Conservation (phyloP, 208 protist species). For the Trypanosoma melophagium region DNA sequence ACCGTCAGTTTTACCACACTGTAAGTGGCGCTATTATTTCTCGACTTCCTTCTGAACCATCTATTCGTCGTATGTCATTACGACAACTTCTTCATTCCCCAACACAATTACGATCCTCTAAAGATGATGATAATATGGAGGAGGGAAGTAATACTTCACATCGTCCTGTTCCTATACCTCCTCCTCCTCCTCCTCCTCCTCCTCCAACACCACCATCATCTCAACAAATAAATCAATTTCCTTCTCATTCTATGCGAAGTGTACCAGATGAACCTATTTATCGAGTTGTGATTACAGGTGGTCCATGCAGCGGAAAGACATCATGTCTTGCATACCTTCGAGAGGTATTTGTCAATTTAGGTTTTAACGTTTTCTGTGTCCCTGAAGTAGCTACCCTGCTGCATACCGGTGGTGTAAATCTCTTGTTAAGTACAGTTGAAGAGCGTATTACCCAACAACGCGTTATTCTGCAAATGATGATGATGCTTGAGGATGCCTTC, state of each 20-base stretch:
- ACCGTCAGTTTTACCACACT: conserved; percentile 12
- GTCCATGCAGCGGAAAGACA: conserved; percentile 58
- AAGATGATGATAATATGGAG: conserved; percentile 3
- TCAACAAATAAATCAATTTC: background rate
- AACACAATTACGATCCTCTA: no score
- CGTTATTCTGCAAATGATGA: conserved; percentile 42
- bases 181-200: background rate
- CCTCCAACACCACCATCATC: no score
- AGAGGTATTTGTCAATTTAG: conserved; percentile 25
- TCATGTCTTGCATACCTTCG: conserved; percentile 35
- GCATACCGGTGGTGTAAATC: conserved; percentile 34
- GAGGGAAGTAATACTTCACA: conserved; percentile 2
- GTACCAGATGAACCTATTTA: conserved; percentile 38
- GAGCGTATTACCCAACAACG: conserved; percentile 38
- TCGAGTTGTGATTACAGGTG: conserved; percentile 52
- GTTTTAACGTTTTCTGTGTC: conserved; percentile 46
- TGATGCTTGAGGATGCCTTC: conserved; percentile 43
- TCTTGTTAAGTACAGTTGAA: conserved; percentile 11
- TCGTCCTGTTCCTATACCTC: background rate
- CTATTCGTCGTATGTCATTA: conserved; percentile 7
- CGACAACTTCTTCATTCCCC: background rate
- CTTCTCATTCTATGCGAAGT: conserved; percentile 6
- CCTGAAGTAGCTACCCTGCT: conserved; percentile 57
- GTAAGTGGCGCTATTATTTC: conserved; percentile 17
- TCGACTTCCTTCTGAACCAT: conserved; percentile 1